These are phyloP conservation scores for Mycena latifolia DNA, from an alignment of 768 basidiomycete genomes.

Conservation along the genomic window DNA sequence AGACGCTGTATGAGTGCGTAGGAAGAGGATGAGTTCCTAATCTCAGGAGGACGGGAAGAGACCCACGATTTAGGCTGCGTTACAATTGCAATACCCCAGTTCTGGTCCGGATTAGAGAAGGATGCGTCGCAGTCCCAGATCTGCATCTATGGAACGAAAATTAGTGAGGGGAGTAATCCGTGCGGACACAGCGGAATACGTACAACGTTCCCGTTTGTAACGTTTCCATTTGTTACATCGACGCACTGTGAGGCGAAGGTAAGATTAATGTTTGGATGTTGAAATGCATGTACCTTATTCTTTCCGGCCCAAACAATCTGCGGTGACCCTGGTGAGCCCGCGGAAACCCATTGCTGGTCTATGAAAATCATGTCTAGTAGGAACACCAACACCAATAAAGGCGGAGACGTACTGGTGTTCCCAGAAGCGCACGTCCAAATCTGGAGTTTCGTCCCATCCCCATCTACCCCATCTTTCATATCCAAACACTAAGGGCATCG, in stretches of 20 bases:
- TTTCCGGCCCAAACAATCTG: constrained; percentile 18
- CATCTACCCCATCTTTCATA: constrained; percentile 13
- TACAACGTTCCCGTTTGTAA: constrained; percentile 9
- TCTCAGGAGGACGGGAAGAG: too few species aligned
- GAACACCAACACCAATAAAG: constrained; percentile 2
- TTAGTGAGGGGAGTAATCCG: background rate
- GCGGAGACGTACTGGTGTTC: constrained; percentile 5
- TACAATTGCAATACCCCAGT: constrained; percentile 23
- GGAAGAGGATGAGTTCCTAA: too few species aligned
- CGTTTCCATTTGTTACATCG: constrained; percentile 14
- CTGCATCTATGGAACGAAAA: constrained; percentile 9
- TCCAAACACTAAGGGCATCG: constrained; percentile 15
- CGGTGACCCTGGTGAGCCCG: constrained; percentile 2
- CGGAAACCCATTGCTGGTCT: constrained; percentile 23
- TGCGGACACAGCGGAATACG: constrained; percentile 1
- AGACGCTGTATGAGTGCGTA: too few species aligned
- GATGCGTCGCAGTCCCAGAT: constrained; percentile 21
- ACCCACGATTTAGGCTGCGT: too few species aligned
- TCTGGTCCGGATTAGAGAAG: constrained; percentile 1
- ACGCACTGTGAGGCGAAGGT: constrained; percentile 24
- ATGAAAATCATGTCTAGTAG: constrained; percentile 11
- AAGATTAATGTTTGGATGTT: constrained; percentile 6
- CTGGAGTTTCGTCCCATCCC: constrained; percentile 14
- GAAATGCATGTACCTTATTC: constrained; percentile 14
- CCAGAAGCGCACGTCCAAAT: constrained; percentile 13